A percentile compares a stretch with the other conserved stretches of the same genome.
phyloP scores from a whole-genome alignment of 257 asterid species.

The Scutellaria galericulata region DNA sequence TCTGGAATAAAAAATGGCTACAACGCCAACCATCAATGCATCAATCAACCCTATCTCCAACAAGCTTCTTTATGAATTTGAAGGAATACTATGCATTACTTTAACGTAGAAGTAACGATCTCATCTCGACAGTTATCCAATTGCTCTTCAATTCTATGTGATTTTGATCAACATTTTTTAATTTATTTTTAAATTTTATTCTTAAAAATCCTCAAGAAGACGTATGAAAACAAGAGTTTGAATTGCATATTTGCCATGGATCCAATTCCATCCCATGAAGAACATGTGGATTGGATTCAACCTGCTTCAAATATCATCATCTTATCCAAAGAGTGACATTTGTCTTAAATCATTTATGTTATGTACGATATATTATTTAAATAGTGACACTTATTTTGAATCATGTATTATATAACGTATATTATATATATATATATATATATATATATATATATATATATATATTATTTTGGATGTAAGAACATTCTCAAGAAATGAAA shows the following conservation, averaged over 20 bases:
- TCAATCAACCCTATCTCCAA: slow-evolving; percentile 4
- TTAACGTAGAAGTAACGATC: slow-evolving; percentile 1
- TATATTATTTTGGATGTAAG: no score
- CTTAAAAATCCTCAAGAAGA: neutral
- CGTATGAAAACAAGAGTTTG: neutral
- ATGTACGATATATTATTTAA: no score
- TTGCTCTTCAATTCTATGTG: neutral
- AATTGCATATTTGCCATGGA: neutral
- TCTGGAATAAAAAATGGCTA: neutral
- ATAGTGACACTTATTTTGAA: no score
- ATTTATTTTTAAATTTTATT: neutral
- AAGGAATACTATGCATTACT: slow-evolving; percentile 16
- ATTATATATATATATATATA: no score
- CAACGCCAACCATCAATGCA: neutral
- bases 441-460: no score
- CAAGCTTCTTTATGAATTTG: neutral
- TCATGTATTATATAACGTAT: no score
- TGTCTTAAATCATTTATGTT: neutral
- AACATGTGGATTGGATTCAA: neutral
- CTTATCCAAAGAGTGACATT: neutral
- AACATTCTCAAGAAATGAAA: no score
- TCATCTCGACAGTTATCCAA: neutral
- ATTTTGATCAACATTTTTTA: neutral
- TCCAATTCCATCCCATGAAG: neutral
- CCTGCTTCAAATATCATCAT: no score